A percentile compares a stretch with the other conserved stretches of the same genome.
phyloP scores from a whole-genome alignment of 257 asterid species.

The Mentha longifolia region DNA sequence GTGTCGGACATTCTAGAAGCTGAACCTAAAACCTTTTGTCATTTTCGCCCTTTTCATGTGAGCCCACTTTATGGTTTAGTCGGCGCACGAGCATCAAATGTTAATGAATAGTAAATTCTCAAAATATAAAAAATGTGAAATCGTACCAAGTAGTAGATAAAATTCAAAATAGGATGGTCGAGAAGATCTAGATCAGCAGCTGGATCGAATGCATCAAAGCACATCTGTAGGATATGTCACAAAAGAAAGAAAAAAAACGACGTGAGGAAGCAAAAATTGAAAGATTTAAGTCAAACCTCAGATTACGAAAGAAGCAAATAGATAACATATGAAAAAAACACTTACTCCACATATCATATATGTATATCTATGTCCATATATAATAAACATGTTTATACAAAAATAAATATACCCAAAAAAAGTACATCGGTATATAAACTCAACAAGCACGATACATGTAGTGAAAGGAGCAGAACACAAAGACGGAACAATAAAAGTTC shows the following conservation, averaged over 20 bases:
- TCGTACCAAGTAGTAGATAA: slow-evolving; percentile 81
- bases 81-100: neutral
- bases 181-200: slow-evolving; percentile 93
- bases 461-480: neutral
- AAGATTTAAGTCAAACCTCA: neutral
- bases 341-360: neutral
- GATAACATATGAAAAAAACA: neutral
- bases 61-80: neutral
- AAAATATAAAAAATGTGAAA: neutral
- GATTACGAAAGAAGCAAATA: neutral
- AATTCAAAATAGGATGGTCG: slow-evolving; percentile 81
- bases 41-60: too few species aligned
- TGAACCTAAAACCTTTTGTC: neutral
- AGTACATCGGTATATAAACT: neutral
- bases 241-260: slow-evolving; percentile 25
- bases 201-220: slow-evolving; percentile 83
- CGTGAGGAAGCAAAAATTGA: slow-evolving; percentile 11
- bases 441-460: neutral
- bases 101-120: neutral
- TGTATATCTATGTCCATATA: neutral
- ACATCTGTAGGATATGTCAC: slow-evolving; percentile 53
- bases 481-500: neutral
- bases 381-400: neutral
- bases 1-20: neutral
- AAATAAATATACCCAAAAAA: neutral